phyloP scores from a whole-genome alignment of 2,329 filamentous ascomycete species.

The Penicillium sp. region DNA sequence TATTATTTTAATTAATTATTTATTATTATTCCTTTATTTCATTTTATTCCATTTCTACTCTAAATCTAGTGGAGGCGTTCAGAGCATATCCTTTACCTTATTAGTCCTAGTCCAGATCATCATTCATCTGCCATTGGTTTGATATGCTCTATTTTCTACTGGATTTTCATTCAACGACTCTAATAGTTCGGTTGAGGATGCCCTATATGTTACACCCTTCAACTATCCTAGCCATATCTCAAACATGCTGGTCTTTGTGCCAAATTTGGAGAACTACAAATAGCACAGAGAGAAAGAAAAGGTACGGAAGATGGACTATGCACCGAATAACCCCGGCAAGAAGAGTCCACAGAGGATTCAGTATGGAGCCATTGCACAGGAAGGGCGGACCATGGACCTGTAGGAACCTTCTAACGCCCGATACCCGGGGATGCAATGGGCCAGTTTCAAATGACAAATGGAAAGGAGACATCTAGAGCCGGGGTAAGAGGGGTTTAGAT shows the following conservation, averaged over 20 bases:
- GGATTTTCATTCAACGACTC: not conserved
- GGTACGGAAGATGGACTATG: not conserved
- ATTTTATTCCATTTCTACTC: not conserved
- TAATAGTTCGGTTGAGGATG: not conserved
- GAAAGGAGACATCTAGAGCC: not conserved
- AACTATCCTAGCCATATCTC: not conserved
- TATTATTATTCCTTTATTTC: conserved; percentile 4
- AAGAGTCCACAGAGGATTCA: not conserved
- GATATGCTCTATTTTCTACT: not conserved
- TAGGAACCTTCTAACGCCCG: conserved; percentile 1
- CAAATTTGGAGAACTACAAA: conserved; percentile 16
- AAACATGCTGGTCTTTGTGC: conserved; percentile 23
- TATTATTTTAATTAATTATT: too few species aligned
- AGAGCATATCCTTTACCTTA: not conserved
- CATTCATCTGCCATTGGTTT: not conserved
- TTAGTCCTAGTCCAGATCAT: conserved; percentile 2
- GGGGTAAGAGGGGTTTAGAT: not conserved
- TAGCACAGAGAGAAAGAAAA: not conserved
- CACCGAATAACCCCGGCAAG: not conserved
- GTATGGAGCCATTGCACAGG: not conserved
- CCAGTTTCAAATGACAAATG: conserved; percentile 13
- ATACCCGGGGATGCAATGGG: conserved; percentile 15
- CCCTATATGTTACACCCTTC: not conserved
- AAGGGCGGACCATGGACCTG: conserved; percentile 5
- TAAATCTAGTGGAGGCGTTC: conserved; percentile 1